phyloP scores from a whole-genome alignment of 2,329 filamentous ascomycete species.

The Phialocephala subalpina region DNA sequence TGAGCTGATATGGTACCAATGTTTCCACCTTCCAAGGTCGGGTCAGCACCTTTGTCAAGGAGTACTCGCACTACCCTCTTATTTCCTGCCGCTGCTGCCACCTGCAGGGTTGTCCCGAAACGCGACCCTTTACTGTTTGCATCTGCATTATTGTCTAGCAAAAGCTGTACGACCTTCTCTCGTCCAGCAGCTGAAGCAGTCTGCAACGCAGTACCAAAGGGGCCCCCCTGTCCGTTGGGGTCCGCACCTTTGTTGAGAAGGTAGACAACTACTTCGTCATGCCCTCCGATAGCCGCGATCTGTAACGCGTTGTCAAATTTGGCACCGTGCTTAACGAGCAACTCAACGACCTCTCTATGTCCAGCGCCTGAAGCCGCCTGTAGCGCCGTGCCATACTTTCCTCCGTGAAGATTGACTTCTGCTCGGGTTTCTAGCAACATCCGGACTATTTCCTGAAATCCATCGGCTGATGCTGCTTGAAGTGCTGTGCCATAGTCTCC shows the following conservation, averaged over 20 bases:
- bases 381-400: not conserved
- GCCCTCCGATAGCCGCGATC: not conserved
- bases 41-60: not conserved
- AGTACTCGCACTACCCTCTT: not conserved
- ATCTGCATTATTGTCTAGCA: not conserved
- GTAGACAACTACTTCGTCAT: not conserved
- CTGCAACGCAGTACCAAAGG: not conserved
- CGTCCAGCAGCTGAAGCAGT: not conserved
- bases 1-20: not conserved
- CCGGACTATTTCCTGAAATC: not conserved
- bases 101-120: not conserved
- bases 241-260: slow-evolving; percentile 6
- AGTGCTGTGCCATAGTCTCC: slow-evolving; percentile 10
- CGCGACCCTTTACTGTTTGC: not conserved
- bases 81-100: not conserved
- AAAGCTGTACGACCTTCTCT: not conserved
- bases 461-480: not conserved
- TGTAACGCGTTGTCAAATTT: slow-evolving; percentile 17
- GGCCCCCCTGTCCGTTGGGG: not conserved
- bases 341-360: not conserved
- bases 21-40: not conserved
- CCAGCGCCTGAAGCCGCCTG: not conserved
- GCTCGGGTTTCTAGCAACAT: not conserved
- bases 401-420: not conserved
- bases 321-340: not conserved